Conservation (phyloP, 176 grass and related monocot genomes). For the Phragmites australis region DNA sequence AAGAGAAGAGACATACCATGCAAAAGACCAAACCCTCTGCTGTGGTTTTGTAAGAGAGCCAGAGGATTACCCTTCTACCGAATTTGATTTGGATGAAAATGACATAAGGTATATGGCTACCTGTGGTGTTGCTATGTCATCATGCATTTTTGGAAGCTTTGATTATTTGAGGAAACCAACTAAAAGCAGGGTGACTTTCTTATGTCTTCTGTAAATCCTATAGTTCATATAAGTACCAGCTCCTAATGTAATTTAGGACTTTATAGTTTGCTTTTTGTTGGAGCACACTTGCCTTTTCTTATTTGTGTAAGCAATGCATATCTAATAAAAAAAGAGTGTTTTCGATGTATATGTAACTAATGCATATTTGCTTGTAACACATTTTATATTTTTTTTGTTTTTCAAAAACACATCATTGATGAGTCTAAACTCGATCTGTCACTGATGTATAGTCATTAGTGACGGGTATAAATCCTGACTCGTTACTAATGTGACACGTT, state of each 20-base stretch:
- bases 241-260: constrained; percentile 3
- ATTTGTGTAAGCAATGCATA: background rate
- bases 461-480: too few relatives aligned
- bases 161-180: constrained; percentile 85
- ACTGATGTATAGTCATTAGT: too few relatives aligned
- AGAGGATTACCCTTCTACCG: constrained; percentile 44
- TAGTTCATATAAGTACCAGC: background rate
- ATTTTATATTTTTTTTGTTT: too few relatives aligned
- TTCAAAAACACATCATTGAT: too few relatives aligned
- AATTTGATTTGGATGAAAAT: constrained; percentile 73
- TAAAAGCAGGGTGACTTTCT: constrained; percentile 71
- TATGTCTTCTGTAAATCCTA: constrained; percentile 1
- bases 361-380: too few relatives aligned
- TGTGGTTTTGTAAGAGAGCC: constrained; percentile 73
- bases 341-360: too few relatives aligned
- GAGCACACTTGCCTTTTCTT: constrained; percentile 1
- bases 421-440: too few relatives aligned
- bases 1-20: constrained; percentile 72
- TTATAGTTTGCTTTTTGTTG: background rate
- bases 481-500: too few relatives aligned
- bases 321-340: background rate
- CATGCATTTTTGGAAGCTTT: constrained; percentile 90
- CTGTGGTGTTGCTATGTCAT: constrained; percentile 70
- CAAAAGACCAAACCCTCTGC: constrained; percentile 76
- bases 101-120: constrained; percentile 64